Percentiles rank a stretch among this genome's conserved stretches.
Conservation (phyloP, 225 moss, liverwort and hornwort genomes). For the Pseudoscleropodium purum region DNA sequence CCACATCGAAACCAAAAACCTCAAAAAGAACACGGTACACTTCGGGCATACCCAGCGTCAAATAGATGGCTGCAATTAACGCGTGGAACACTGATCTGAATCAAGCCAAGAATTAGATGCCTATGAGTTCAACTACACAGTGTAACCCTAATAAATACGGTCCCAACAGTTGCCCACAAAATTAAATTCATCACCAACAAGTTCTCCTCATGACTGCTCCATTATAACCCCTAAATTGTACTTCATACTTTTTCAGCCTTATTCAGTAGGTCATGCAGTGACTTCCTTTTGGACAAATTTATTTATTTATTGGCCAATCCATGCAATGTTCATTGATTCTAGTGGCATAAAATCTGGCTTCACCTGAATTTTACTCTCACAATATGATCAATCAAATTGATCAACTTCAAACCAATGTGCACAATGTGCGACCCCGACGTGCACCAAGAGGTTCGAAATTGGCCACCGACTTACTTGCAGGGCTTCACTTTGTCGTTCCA, state of each 20-base stretch:
- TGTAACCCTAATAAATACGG: neutral
- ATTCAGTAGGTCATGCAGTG: neutral
- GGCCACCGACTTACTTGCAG: slow-evolving; percentile 50
- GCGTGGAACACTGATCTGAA: slow-evolving; percentile 71
- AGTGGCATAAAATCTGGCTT: neutral
- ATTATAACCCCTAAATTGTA: neutral
- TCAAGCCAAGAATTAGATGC: neutral
- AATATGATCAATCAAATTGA: neutral
- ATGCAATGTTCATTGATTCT: neutral
- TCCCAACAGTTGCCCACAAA: neutral
- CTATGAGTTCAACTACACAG: neutral
- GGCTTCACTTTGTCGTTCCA: slow-evolving; percentile 46
- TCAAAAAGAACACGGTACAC: slow-evolving; percentile 92
- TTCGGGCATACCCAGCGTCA: slow-evolving; percentile 91
- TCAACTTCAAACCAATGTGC: neutral
- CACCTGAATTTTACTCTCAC: neutral
- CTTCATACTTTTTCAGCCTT: neutral
- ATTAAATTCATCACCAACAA: neutral
- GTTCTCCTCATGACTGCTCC: neutral
- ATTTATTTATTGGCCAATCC: neutral
- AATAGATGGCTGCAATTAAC: slow-evolving; percentile 59
- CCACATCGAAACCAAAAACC: slow-evolving; percentile 86
- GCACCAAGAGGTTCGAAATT: neutral
- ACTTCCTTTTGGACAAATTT: neutral
- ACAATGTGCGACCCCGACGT: neutral